Conservation (phyloP, 768 basidiomycete species). For the Stropharia rugosoannulata region DNA sequence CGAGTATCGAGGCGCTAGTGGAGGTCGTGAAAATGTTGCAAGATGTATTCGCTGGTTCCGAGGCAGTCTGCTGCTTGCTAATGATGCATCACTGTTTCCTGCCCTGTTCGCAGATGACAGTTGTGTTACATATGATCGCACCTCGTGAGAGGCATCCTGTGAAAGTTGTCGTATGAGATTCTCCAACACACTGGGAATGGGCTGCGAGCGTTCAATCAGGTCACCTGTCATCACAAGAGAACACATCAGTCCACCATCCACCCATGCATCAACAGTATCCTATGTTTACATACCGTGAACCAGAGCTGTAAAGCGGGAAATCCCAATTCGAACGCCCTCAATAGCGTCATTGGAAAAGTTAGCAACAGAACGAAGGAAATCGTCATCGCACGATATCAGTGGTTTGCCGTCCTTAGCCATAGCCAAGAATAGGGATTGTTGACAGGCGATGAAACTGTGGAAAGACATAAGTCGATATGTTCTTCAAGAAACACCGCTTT, state of each 20-base stretch:
- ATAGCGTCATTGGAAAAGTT: slow-evolving; percentile 64
- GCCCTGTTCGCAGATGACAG: slow-evolving; percentile 2
- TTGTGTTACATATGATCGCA: slow-evolving; percentile 54
- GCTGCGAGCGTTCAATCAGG: slow-evolving; percentile 24
- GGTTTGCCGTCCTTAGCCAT: slow-evolving; percentile 29
- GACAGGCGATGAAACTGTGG: slow-evolving; percentile 71
- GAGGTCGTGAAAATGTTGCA: slow-evolving; percentile 40
- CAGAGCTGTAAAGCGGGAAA: slow-evolving; percentile 69
- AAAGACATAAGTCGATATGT: slow-evolving; percentile 12
- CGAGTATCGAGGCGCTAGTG: slow-evolving; percentile 15
- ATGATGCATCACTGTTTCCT: slow-evolving; percentile 12
- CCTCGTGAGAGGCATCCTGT: slow-evolving; percentile 58
- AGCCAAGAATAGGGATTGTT: slow-evolving; percentile 54
- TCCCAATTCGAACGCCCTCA: slow-evolving; percentile 82
- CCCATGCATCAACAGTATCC: not conserved
- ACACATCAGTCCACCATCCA: slow-evolving; percentile 4
- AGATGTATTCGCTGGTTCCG: slow-evolving; percentile 9
- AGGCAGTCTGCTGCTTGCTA: slow-evolving; percentile 10
- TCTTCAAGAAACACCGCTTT: slow-evolving; percentile 3
- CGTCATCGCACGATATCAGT: slow-evolving; percentile 39
- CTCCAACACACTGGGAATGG: slow-evolving; percentile 32
- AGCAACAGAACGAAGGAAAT: slow-evolving; percentile 55
- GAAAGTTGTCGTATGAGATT: slow-evolving; percentile 47
- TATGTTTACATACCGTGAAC: slow-evolving; percentile 48
- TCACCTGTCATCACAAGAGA: slow-evolving; percentile 24